A percentile compares a stretch with the other conserved stretches of the same genome.
Evolutionary conservation across 164 flowering plant genomes (phyloP).

Genomic region (Annona cherimola): DNA sequence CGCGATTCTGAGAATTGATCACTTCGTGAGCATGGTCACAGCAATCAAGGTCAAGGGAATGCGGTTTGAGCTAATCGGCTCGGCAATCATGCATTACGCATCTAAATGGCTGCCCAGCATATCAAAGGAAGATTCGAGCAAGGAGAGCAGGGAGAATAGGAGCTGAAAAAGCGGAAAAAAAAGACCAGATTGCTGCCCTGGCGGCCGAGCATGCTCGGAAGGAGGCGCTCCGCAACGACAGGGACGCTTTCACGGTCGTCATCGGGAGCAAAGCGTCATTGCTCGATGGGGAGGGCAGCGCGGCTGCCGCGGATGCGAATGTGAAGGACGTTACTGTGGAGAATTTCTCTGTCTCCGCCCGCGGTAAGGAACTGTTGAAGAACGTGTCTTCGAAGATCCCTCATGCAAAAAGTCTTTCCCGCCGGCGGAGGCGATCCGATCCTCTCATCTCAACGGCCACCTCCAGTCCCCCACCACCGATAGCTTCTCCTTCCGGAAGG

Average conservation of each 20-base stretch:
- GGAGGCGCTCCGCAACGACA: conserved; percentile 76
- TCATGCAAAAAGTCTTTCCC: conserved; percentile 41
- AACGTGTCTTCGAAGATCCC: conserved; percentile 15
- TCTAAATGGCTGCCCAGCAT: conserved; percentile 69
- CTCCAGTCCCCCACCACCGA: conserved; percentile 23
- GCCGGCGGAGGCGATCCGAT: conserved; percentile 62
- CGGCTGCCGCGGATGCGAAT: conserved; percentile 22
- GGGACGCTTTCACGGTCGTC: conserved; percentile 50
- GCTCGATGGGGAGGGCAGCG: conserved; percentile 7
- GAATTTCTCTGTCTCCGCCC: conserved; percentile 18
- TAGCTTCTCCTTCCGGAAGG: conserved; percentile 42
- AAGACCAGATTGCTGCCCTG: conserved; percentile 47
- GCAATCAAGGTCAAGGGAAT: conserved; percentile 29
- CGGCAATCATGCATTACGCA: conserved; percentile 37
- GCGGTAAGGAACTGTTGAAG: conserved; percentile 16
- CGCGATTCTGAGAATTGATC: conserved; percentile 34
- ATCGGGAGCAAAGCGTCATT: conserved; percentile 12
- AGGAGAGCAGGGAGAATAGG: conserved; percentile 27
- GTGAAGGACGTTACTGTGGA: conserved; percentile 19
- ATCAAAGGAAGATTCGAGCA: conserved; percentile 41
- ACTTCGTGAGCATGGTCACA: conserved; percentile 33
- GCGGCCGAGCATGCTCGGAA: conserved; percentile 44
- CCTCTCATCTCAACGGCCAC: conserved; percentile 33
- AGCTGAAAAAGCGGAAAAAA: conserved; percentile 79
- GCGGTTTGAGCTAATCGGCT: conserved; percentile 28